A percentile compares a stretch with the other conserved stretches of the same genome.
These are phyloP conservation scores for Pythium pyrilobum DNA, from an alignment of 352 stramenopile genomes.

Conservation along the genomic window DNA sequence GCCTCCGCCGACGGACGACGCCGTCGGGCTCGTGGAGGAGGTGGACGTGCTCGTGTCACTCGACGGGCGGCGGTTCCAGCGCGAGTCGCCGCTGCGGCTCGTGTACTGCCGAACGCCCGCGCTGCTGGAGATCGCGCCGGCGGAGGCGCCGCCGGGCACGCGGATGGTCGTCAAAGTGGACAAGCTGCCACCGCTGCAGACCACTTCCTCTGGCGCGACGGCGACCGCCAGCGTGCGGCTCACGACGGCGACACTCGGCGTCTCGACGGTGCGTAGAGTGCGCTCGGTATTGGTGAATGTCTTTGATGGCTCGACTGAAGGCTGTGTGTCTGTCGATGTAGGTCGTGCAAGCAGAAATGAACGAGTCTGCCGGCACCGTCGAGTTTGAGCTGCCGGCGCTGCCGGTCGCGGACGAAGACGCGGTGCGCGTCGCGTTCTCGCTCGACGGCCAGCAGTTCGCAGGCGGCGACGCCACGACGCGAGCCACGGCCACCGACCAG, in stretches of 20 bases:
- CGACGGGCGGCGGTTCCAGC: conserved; percentile 39
- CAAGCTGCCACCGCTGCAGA: conserved; percentile 2
- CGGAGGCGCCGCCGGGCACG: conserved; percentile 15
- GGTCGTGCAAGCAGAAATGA: conserved; percentile 4
- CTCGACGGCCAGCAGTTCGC: conserved; percentile 21
- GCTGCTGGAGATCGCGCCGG: conserved; percentile 16
- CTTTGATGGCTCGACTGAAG: background rate
- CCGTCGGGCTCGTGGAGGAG: conserved; percentile 25
- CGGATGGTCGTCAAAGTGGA: conserved; percentile 22
- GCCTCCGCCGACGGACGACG: background rate
- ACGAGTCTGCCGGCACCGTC: conserved; percentile 3
- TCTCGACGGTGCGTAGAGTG: conserved; percentile 15
- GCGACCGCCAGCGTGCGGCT: conserved; percentile 17
- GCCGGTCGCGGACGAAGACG: conserved; percentile 5
- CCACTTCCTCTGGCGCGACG: background rate
- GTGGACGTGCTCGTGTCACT: conserved; percentile 47
- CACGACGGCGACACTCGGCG: conserved; percentile 9
- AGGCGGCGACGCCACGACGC: background rate
- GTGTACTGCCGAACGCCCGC: conserved; percentile 19
- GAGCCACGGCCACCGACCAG: background rate
- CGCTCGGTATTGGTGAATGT: background rate
- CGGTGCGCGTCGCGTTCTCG: conserved; percentile 11
- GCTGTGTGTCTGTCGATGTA: background rate
- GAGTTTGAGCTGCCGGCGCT: conserved; percentile 16
- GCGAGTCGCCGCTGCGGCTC: conserved; percentile 25